phyloP scores from a whole-genome alignment of 306 rosid genomes.

The Spatholobus suberectus region DNA sequence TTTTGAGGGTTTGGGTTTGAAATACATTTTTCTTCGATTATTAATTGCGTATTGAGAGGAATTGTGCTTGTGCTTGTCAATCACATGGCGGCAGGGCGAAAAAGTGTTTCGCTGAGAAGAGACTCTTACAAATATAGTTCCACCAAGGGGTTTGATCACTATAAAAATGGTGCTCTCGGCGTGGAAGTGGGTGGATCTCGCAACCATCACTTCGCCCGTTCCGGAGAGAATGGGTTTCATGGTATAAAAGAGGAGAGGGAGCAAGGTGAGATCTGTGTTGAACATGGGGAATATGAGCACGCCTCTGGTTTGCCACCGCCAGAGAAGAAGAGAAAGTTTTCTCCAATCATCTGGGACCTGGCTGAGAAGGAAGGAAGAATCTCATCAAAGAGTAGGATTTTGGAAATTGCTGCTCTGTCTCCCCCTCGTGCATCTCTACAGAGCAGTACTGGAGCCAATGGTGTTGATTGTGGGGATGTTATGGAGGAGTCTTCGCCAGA shows the following conservation, averaged over 20 bases:
- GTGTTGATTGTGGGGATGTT: neutral
- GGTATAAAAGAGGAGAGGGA: conserved; percentile 44
- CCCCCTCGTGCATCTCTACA: neutral
- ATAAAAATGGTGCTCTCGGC: conserved; percentile 34
- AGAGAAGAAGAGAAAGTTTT: conserved; percentile 74
- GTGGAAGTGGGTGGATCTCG: conserved; percentile 11
- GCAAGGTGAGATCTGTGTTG: conserved; percentile 37
- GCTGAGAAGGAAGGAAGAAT: conserved; percentile 50
- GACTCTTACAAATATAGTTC: conserved; percentile 47
- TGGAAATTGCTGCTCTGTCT: conserved; percentile 25
- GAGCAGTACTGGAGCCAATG: neutral
- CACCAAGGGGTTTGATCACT: conserved; percentile 43
- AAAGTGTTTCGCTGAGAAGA: conserved; percentile 59
- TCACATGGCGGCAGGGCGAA: conserved; percentile 83
- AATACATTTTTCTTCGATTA: conserved; percentile 34
- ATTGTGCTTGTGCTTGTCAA: conserved; percentile 68
- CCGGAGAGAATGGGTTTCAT: conserved; percentile 26
- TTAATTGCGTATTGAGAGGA: conserved; percentile 59
- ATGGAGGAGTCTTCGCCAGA: conserved; percentile 21
- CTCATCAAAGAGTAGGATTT: conserved; percentile 43
- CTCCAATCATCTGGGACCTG: conserved; percentile 68
- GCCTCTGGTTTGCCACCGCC: conserved; percentile 25
- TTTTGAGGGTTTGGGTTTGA: conserved; percentile 37
- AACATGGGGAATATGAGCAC: neutral
- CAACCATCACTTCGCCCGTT: conserved; percentile 15